These are phyloP conservation scores for Liriodendron chinense DNA, from an alignment of 164 flowering plant species.

Conservation along the genomic window DNA sequence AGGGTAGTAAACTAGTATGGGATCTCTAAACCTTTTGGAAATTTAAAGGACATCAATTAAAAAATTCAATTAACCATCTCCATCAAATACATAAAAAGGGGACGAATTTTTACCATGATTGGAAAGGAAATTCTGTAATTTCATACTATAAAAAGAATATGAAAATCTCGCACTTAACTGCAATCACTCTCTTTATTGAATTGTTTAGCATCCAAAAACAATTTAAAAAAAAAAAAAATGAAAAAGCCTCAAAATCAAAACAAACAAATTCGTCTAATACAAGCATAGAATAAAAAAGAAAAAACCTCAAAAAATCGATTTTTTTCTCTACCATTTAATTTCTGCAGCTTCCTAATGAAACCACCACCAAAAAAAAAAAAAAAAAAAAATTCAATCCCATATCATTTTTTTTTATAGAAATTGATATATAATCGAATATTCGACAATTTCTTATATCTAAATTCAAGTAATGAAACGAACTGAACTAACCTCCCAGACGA, in stretches of 20 bases:
- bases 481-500: conserved; percentile 11
- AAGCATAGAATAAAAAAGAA: too few species aligned
- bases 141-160: neutral
- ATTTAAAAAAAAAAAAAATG: neutral
- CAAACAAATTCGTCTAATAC: too few species aligned
- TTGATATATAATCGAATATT: neutral
- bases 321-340: too few species aligned
- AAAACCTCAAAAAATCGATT: too few species aligned
- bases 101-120: neutral
- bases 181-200: neutral
- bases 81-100: neutral
- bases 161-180: too few species aligned
- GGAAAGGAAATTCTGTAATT: neutral
- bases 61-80: neutral
- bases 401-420: neutral
- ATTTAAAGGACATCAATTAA: neutral
- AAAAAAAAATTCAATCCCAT: neutral
- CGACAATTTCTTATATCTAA: neutral
- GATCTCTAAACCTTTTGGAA: neutral
- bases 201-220: neutral
- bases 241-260: neutral
- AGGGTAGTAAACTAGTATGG: too few species aligned
- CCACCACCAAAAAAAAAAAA: neutral
- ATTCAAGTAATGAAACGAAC: neutral
- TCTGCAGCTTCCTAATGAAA: neutral